phyloP scores from a whole-genome alignment of 306 rosid genomes.

The Cucumis melo region DNA sequence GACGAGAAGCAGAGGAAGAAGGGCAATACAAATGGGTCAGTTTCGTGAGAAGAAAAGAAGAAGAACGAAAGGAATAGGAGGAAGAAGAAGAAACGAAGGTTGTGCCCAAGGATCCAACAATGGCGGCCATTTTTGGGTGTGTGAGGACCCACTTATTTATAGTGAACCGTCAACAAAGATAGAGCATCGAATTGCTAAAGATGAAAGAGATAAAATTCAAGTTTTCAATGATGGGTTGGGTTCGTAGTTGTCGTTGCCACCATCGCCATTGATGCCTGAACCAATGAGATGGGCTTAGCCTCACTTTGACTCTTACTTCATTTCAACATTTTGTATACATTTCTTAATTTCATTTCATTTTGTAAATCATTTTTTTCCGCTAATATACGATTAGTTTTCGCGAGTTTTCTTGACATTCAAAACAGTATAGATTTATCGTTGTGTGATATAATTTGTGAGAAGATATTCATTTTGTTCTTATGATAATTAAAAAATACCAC shows the following conservation, averaged over 20 bases:
- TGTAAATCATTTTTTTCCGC: too few species aligned
- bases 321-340: background rate
- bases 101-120: slow-evolving; percentile 28
- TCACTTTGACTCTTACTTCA: background rate
- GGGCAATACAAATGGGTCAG: slow-evolving; percentile 9
- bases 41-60: slow-evolving; percentile 25
- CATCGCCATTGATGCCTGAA: background rate
- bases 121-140: slow-evolving; percentile 39
- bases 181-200: background rate
- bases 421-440: too few species aligned
- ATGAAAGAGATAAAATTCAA: background rate
- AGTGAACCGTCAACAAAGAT: slow-evolving; percentile 14
- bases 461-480: too few species aligned
- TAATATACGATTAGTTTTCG: too few species aligned
- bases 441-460: too few species aligned
- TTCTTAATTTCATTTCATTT: too few species aligned
- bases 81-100: slow-evolving; percentile 14
- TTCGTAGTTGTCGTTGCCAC: background rate
- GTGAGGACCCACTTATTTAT: slow-evolving; percentile 33
- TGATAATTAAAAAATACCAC: too few species aligned
- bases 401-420: too few species aligned
- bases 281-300: background rate
- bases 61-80: slow-evolving; percentile 8
- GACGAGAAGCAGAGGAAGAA: slow-evolving; percentile 9
- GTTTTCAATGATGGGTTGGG: background rate